Base-by-base conservation (phyloP, 2,329 filamentous ascomycete species). In the Sclerotinia subarctica region DNA sequence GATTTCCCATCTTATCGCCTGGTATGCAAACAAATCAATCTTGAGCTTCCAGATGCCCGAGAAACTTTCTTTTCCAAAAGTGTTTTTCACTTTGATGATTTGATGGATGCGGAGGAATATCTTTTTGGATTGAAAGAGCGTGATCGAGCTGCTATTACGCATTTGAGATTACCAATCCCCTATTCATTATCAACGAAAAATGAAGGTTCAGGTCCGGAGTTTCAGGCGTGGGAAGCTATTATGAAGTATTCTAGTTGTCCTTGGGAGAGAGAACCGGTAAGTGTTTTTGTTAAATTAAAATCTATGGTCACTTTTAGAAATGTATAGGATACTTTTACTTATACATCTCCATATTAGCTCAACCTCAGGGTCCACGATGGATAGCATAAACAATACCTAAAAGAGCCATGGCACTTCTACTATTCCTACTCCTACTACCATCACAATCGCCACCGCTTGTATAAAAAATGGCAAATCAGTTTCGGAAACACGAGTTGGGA, bases 221-320 rank as follows among this genome's bases (percentile, higher is more conserved):
- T 24, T 13, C 11, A 54, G 6, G 51, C 59, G 13, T 74, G 68
- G 71, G n/a, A 53, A 21, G 66, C 59, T 5, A 70, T 72, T 44
- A 60, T 59, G 29, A 74, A 74, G 52, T 74, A 73, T 60, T 72
- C 69, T 35, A 73, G 71, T 54, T 70, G 66, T 32, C 71, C 70
- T 3, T 74, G 72, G 72, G 69, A 68, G 46, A 51, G 71, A 32
- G 60, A 56, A 52, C 53, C 68, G 24, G 73, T 73, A 70, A 17
- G 70, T 69, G 11, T 47, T n/a, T 32, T 51, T 26, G 26, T 29
- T 35, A 2, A 8, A 32, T 53, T 29, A 13, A 13, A 29, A 32
- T 32, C 17, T 24, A 21, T 13, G 29, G 42, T 11, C 3, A 21
- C 10, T 58, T 4, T 54, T 1, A 17, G 29, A 2, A 35, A 57